Evolutionary conservation across 371 early-diverging fungal genomes (phyloP).

Genomic region (Haplosporangium sp.): DNA sequence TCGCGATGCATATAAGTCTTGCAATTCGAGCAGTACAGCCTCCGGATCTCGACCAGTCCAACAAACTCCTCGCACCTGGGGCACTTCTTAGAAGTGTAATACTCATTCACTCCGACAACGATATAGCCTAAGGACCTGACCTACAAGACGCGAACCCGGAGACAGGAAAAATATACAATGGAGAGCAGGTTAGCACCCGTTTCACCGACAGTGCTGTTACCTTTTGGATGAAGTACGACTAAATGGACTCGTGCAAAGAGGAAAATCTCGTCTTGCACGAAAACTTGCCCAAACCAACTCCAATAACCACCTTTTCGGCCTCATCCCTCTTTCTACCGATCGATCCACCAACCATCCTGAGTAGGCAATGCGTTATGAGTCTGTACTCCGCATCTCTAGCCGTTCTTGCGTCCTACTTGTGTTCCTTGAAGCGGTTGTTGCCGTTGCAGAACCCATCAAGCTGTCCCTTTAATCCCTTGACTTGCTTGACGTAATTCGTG

Average conservation of each 20-base stretch:
- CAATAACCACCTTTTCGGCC: too few species aligned
- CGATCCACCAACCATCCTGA: too few species aligned
- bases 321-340: too few species aligned
- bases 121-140: constrained; percentile 11
- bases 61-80: constrained; percentile 2
- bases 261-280: not conserved
- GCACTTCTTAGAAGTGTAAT: constrained; percentile 11
- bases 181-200: not conserved
- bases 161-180: not conserved
- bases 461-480: too few species aligned
- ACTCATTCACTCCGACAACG: constrained; percentile 9
- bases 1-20: too few species aligned
- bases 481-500: not conserved
- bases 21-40: too few species aligned
- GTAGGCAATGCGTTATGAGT: too few species aligned
- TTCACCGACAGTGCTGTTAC: constrained; percentile 1
- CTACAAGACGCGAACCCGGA: not conserved
- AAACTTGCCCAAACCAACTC: constrained; percentile 12
- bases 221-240: constrained; percentile 4
- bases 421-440: not conserved
- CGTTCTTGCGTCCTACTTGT: not conserved
- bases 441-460: constrained; percentile 4
- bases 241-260: constrained; percentile 16
- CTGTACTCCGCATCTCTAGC: constrained; percentile 4
- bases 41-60: too few species aligned